phyloP scores from a whole-genome alignment of 768 basidiomycete genomes.

The Suillus discolor region DNA sequence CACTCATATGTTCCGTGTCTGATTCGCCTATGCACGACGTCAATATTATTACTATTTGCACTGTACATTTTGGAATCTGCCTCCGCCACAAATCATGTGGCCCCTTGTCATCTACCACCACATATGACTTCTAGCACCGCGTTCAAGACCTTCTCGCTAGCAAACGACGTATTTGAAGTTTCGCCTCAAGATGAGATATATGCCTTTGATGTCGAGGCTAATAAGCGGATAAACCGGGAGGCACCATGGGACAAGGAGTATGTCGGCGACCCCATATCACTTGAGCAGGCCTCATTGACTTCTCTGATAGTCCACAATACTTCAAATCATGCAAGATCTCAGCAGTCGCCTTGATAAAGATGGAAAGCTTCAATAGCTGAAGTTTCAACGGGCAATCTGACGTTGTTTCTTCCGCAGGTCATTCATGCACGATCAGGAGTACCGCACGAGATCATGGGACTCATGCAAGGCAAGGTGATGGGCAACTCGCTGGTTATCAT shows the following conservation, averaged over 20 bases:
- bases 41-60: background rate
- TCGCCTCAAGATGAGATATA: slow-evolving; percentile 82
- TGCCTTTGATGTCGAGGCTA: slow-evolving; percentile 68
- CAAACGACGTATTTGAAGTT: slow-evolving; percentile 70
- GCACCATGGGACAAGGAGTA: slow-evolving; percentile 90
- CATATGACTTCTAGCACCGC: slow-evolving; percentile 54
- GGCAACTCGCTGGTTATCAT: slow-evolving; percentile 81
- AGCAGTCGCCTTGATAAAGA: slow-evolving; percentile 94
- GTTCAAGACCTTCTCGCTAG: slow-evolving; percentile 70
- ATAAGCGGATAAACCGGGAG: slow-evolving; percentile 65
- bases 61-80: background rate
- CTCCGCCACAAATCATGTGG: slow-evolving; percentile 3
- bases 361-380: slow-evolving; percentile 49
- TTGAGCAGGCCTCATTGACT: background rate
- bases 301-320: slow-evolving; percentile 62
- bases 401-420: slow-evolving; percentile 58
- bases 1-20: background rate
- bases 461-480: slow-evolving; percentile 96
- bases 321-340: slow-evolving; percentile 95
- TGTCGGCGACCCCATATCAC: slow-evolving; percentile 28
- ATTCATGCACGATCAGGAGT: slow-evolving; percentile 98
- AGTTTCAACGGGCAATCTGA: slow-evolving; percentile 11
- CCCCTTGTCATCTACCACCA: slow-evolving; percentile 11
- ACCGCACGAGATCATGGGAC: slow-evolving; percentile 98
- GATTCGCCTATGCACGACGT: background rate